Base-by-base conservation (phyloP, 441 rosid genomes). In the Mallotus repandus region DNA sequence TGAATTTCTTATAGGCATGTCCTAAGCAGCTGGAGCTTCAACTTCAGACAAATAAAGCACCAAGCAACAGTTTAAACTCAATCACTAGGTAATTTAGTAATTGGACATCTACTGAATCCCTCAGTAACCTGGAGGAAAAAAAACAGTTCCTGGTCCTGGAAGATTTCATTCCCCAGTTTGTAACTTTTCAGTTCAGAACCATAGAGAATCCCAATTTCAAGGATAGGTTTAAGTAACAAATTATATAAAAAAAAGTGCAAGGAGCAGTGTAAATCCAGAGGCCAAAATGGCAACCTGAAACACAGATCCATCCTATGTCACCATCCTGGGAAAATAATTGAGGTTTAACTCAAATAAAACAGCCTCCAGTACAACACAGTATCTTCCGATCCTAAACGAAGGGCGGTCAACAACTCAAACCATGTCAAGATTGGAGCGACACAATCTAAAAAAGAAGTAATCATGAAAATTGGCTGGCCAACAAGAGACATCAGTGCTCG, bases 401-500 rank as follows among this genome's bases (percentile, higher is more conserved):
- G 72, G 71, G 65, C 65, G 61, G 73, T 72, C 14, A 43, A 76
- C 57, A 79, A 22, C 54, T 29, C 60, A n/a, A 74, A 35, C 55
- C 7, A 53, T 5, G 65, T 14, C 21, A 69, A 13, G n/a, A 53
- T 46, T 66, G 35, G 56, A 63, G 72, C 66, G 8, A 73, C 48
- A 25, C 32, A 55, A 68, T 67, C 61, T 45, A 43, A 60, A 63
- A 43, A 72, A 63, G 54, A 63, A 76, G 41, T 22, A 8, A 43
- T 65, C 56, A 60, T 15, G 66, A 54, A 60, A 54, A 80, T 18
- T 71, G 55, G 52, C 41, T 45, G n/a, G 52, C 29, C 60, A 58
- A 55, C 69, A 54, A 80, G 61, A 57, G 54, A 78, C 74, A 72
- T 77, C 59, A 58, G 70, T 59, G 73, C 71, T 71, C 59, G 41